Evolutionary conservation across 768 basidiomycete genomes (phyloP).

Genomic region (Russula olivacea): DNA sequence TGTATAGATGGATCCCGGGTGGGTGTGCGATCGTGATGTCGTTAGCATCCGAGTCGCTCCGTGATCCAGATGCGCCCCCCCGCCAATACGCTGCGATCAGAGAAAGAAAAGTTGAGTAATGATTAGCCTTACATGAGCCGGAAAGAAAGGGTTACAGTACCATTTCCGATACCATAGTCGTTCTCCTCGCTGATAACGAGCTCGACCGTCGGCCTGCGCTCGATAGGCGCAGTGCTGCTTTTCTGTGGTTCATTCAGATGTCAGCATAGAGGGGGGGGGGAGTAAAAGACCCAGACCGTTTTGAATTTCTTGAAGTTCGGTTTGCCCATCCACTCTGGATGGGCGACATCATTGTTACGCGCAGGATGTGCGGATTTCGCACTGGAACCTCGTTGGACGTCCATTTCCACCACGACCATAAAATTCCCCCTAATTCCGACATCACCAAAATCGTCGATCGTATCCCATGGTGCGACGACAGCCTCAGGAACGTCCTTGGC

Average conservation of each 20-base stretch:
- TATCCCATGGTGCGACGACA: constrained; percentile 45
- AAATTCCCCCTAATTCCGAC: constrained; percentile 63
- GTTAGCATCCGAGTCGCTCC: constrained; percentile 50
- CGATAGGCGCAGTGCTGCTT: constrained; percentile 13
- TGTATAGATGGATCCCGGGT: background rate
- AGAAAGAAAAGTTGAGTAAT: background rate
- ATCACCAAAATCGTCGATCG: constrained; percentile 59
- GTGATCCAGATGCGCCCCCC: constrained; percentile 6
- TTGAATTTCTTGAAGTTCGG: constrained; percentile 73
- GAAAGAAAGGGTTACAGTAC: constrained; percentile 30
- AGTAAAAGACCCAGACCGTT: constrained; percentile 39
- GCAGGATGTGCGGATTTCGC: constrained; percentile 3
- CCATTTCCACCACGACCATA: constrained; percentile 65
- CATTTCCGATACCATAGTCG: constrained; percentile 49
- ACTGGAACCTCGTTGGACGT: constrained; percentile 32
- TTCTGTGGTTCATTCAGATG: constrained; percentile 27
- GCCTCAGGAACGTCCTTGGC: constrained; percentile 25
- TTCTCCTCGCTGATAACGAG: constrained; percentile 47
- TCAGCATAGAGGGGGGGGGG: background rate
- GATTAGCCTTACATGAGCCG: background rate
- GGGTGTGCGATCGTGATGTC: constrained; percentile 12
- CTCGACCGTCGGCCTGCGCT: constrained; percentile 38
- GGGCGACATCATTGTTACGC: background rate
- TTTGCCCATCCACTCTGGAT: constrained; percentile 38
- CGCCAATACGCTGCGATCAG: constrained; percentile 6